Conservation (phyloP, 2,329 filamentous ascomycete species). For the Dactylellina drechsleri region DNA sequence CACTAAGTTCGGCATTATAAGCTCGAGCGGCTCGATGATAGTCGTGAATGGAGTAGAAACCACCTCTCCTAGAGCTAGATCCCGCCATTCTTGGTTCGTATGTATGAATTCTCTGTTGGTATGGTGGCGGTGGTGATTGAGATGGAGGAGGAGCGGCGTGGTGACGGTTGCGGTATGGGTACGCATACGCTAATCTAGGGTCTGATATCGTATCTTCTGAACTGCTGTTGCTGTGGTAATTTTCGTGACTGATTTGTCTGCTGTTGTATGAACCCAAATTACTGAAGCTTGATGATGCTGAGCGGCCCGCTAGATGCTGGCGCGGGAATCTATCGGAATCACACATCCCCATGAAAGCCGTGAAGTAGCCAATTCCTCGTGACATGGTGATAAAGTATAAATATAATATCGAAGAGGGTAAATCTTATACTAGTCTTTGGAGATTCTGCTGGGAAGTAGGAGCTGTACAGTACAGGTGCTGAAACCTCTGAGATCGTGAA, state of each 20-base stretch:
- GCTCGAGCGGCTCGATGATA: constrained; percentile 26
- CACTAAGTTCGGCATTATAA: constrained; percentile 48
- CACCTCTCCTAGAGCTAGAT: constrained; percentile 41
- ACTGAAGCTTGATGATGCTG: constrained; percentile 44
- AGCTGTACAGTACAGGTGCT: not conserved
- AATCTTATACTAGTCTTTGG: constrained; percentile 6
- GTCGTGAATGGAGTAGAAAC: constrained; percentile 38
- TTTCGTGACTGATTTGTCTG: constrained; percentile 26
- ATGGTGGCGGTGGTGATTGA: constrained; percentile 12
- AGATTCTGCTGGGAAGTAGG: constrained; percentile 15
- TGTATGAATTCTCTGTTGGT: constrained; percentile 20
- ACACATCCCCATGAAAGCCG: constrained; percentile 50
- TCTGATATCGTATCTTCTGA: constrained; percentile 41
- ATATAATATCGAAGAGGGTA: constrained; percentile 2
- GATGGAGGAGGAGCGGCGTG: constrained; percentile 8
- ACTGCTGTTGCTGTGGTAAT: constrained; percentile 47
- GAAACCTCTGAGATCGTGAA: constrained; percentile 2
- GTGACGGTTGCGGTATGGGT: constrained; percentile 24
- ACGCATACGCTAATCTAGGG: constrained; percentile 37
- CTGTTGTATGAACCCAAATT: constrained; percentile 36
- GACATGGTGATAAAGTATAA: constrained; percentile 22
- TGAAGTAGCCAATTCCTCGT: constrained; percentile 44
- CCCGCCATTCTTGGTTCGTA: constrained; percentile 50
- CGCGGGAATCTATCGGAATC: constrained; percentile 45
- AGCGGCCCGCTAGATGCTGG: constrained; percentile 30